Base-by-base conservation (phyloP, 2,329 filamentous ascomycete genomes). In the Fonsecaea nubica region DNA sequence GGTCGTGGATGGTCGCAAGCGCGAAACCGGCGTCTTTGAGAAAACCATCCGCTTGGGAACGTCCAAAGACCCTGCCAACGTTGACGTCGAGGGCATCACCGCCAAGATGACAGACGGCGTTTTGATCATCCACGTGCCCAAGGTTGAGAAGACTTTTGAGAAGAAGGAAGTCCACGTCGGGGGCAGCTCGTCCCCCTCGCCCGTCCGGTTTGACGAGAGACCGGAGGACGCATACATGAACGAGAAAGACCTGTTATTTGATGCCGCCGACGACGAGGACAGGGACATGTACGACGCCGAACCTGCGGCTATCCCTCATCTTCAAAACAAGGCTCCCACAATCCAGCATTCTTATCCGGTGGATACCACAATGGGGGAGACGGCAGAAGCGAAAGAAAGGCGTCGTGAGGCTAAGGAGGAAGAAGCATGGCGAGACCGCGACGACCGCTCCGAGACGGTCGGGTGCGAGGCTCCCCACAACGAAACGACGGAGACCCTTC, bases 101-200 rank as follows among this genome's bases (percentile, higher is more conserved):
- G 91, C 92, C 2, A 92, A 88, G 79, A 84, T 96, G 79, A 90
- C 92, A 77, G 90, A 95, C 75, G 92, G 92, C 4, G 81, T 96
- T 1, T 77, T 96, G 71, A 82, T 89, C 40, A 83, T 96, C n/a
- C 88, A 86, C n/a, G 86, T 96, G 1, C 91, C 91, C 7, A 93
- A 92, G 81, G 74, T 86, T 7, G 87, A 90, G 75, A 86, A 83
- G 77, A 87, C 87, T 1, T 66, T 71, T 15, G 42, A 72, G 12
- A 69, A 70, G 63, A 67, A 71, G 88, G 87, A 81, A 90, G 87
- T 71, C 38, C 66, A 61, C 21, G 71, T 74, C 61, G 64, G 64
- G 30, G 57, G 59, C 4, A 21, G 33, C 15, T 54, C 52, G 33
- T 68, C 70, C 6, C 48, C 63, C 13, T 64, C 63, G n/a, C 61